Base-by-base conservation (phyloP, 257 asterid species). In the Przewalskia tangutica region DNA sequence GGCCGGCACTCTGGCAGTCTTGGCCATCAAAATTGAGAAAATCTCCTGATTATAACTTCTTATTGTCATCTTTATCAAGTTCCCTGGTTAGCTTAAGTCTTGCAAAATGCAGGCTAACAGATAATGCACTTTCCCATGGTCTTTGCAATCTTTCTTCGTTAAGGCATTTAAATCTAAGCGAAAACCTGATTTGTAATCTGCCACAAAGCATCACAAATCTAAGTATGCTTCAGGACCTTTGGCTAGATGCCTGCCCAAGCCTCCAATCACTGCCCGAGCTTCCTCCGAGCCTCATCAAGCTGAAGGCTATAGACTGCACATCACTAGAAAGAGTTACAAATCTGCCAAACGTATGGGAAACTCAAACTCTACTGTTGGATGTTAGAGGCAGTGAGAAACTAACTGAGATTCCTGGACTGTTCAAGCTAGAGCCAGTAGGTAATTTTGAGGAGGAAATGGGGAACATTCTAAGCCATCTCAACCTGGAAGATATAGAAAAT, bases 81-180 rank as follows among this genome's bases (percentile, higher is more conserved):
- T 81, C 84, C 70, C 76, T 81, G 50, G 34, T 36, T 51, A 81
- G 70, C 84, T 66, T 81, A 56, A 66, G 84, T 55, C 84, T 81
- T 32, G 80, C 79, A 34, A 81, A 71, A 7, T 81, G 84, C 84
- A 81, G 23, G 20, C 70, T 81, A 17, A 65, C 80, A 12, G 84
- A 81, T 55, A 68, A 81, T 38, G 68, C 79, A 11, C n/a, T 68
- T 5, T 48, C 84, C 4, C 20, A 20, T 67, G 78, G 63, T 70
- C 20, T 81, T 56, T 17, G 53, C 60, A 51, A 60, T 48, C 80
- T 81, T 34, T 38, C 66, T 59, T 54, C n/a, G 2, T 67, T 81
- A 56, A 54, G 53, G 2, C 76, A 50, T 42, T 54, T 81, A 58
- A 81, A 81, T 40, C 48, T 81, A 12, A 81, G 84, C 14, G 80